Evolutionary conservation across 139 green algal genomes (phyloP), one percentile per base, ranked within the genome.

Genomic region (Chlorella ohadii): DNA sequence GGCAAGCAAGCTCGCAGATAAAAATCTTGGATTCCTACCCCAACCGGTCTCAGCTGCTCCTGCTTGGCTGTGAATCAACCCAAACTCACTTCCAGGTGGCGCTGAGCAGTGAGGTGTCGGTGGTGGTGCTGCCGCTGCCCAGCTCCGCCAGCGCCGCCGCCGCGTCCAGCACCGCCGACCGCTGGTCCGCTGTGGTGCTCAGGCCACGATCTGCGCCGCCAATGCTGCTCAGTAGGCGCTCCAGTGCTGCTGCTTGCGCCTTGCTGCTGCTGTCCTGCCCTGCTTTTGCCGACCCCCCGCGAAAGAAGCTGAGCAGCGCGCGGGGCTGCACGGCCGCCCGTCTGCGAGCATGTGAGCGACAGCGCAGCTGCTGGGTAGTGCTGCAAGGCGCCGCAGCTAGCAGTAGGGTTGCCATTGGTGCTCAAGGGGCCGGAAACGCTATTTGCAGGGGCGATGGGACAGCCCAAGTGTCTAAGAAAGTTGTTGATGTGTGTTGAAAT

Each of bases 71-170:
- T n/a, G n/a, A n/a, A n/a, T n/a, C n/a, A n/a, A n/a, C n/a, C n/a
- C n/a, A n/a, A 59, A 59, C 51, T 59, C 51, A 59, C 51, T 22
- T 90, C 95, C 95, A 98, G 12, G 86, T 94, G 55, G 84, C 93
- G 39, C 72, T 91, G 15, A 96, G 67, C 33, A 59, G 22, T 17
- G 36, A 71, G 19, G 39, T 56, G 16, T 55, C 77, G 6, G 86
- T 89, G 12, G 85, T 88, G 33, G 55, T 39, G n/a, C 63, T 71
- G 31, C 79, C 82, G 16, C 47, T 23, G 25, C 83, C 87, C 47
- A 83, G 38, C 41, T 75, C 71, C 27, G 73, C 73, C n/a, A 94
- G 82, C 51, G 83, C 65, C 25, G 83, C 82, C 2, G 91, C 85
- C 41, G 79, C 79, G 2, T 51, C 86, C 44, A 84, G 41, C 33